Percentiles rank a stretch among this genome's conserved stretches.
These are phyloP conservation scores for Populus hybrid DNA, from an alignment of 441 rosid genomes.

Conservation along the genomic window DNA sequence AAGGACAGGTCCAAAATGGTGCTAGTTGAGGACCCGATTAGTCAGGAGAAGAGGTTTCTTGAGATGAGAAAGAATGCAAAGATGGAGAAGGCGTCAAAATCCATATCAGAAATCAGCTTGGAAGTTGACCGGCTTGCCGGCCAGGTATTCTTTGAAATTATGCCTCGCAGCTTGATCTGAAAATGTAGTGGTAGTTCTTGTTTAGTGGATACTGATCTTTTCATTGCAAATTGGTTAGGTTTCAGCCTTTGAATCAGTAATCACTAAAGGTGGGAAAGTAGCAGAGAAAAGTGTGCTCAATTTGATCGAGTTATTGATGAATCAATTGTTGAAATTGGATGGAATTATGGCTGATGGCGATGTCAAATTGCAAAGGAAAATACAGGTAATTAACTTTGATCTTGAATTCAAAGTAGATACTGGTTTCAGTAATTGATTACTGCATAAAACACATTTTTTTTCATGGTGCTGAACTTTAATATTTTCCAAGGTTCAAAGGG, in stretches of 20 bases:
- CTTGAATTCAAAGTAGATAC: neutral
- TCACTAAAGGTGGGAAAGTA: slow-evolving; percentile 67
- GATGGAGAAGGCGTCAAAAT: slow-evolving; percentile 83
- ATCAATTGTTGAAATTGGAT: slow-evolving; percentile 80
- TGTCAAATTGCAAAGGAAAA: slow-evolving; percentile 82
- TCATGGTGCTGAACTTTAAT: neutral
- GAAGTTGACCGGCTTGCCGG: slow-evolving; percentile 85
- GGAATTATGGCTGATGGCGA: slow-evolving; percentile 84
- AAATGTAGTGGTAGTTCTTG: slow-evolving; percentile 60
- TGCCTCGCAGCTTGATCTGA: slow-evolving; percentile 9
- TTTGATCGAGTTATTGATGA: slow-evolving; percentile 79
- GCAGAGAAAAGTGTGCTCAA: slow-evolving; percentile 64
- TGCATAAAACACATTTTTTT: neutral
- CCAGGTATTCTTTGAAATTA: slow-evolving; percentile 38
- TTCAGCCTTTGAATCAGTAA: slow-evolving; percentile 65
- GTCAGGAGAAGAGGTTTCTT: slow-evolving; percentile 77
- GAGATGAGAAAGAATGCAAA: slow-evolving; percentile 86
- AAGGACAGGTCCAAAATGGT: slow-evolving; percentile 90
- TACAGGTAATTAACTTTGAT: slow-evolving; percentile 53
- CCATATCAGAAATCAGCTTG: slow-evolving; percentile 80
- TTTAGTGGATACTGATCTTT: neutral
- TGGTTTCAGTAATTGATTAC: neutral
- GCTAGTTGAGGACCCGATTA: slow-evolving; percentile 75
- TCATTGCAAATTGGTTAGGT: slow-evolving; percentile 47
- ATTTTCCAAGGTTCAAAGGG: slow-evolving; percentile 67